Base-by-base conservation (phyloP, 2,329 filamentous ascomycete species). In the Teratosphaeria viscida region DNA sequence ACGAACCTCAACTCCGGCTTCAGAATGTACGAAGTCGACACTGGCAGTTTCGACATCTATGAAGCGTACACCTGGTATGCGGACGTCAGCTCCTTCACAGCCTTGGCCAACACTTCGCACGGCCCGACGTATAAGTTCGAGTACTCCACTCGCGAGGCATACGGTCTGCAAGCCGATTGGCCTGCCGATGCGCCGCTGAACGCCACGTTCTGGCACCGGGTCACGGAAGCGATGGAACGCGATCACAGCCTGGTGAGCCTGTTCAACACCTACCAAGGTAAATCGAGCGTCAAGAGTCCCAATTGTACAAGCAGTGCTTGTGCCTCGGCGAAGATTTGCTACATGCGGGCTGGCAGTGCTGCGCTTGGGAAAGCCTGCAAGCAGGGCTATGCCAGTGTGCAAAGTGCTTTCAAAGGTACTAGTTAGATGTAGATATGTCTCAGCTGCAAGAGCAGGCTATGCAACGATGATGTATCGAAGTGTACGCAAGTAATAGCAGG, bases 131-230 rank as follows among this genome's bases (percentile, higher is more conserved):
- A 72, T 65, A 63, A 76, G 27, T 75, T 78, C 57, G 80, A 82
- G 60, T 82, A 82, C 65, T 79, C 77, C 0, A 81, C 80, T 0
- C 74, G 80, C 3, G 76, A 81, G 2, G 73, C 76, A 0, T 82
- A 82, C 59, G 78, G 75, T 0, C 63, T 69, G 2, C 72, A 74
- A 0, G 74, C 76, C 1, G 67, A 65, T 2, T 82, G 80, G 79
- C 76, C 78, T 2, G 63, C 61, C 1, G 66, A 74, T 53, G 80
- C 78, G 0, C 82, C 82, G 2, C 69, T 84, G 43, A 83, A 84
- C 61, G 81, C 79, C 0, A 83, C 80, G 0, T 85, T 83, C 68
- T 84, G 82, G 82, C 81, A 84, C 60, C 70, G 69, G 12, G 78
- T 84, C 4, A 84, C 81, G 0, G 81, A 82, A 63, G 79, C 78